A percentile compares a stretch with the other conserved stretches of the same genome.
Conservation (phyloP, 208 protist species). For the Trypanosoma scelopori region DNA sequence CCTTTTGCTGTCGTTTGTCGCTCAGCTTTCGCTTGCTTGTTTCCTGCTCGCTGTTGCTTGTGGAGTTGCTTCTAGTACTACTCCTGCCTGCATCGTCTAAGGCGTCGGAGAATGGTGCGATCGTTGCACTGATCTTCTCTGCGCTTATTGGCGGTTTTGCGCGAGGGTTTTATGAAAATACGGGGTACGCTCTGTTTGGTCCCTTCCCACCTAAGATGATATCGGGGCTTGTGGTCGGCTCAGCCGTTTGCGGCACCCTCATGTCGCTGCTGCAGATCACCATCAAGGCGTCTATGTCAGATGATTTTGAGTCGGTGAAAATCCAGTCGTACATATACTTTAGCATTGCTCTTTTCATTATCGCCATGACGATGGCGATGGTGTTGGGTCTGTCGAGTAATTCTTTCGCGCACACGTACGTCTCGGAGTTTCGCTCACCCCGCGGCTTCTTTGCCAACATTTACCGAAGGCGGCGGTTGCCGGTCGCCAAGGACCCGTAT, state of each 20-base stretch:
- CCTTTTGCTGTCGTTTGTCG: constrained; percentile 74
- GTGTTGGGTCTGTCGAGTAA: constrained; percentile 53
- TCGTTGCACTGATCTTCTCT: constrained; percentile 67
- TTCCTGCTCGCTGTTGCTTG: constrained; percentile 49
- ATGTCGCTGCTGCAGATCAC: constrained; percentile 78
- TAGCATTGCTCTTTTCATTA: constrained; percentile 57
- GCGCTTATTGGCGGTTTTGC: constrained; percentile 59
- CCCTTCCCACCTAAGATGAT: constrained; percentile 61
- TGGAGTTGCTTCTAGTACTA: constrained; percentile 47
- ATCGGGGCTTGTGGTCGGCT: constrained; percentile 72
- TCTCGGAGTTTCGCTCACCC: constrained; percentile 66
- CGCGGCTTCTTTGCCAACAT: constrained; percentile 22
- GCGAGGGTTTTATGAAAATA: constrained; percentile 86
- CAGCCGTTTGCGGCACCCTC: constrained; percentile 53
- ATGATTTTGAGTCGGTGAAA: constrained; percentile 41
- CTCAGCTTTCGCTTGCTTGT: constrained; percentile 56
- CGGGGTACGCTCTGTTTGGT: constrained; percentile 87
- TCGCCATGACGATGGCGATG: constrained; percentile 46
- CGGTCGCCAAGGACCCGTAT: background rate
- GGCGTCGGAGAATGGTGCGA: constrained; percentile 43
- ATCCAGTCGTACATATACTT: constrained; percentile 81
- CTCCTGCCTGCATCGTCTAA: constrained; percentile 22
- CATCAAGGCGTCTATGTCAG: constrained; percentile 61
- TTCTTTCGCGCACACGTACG: constrained; percentile 59
- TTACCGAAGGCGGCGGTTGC: constrained; percentile 1